Conservation (phyloP, 805 yeast species). For the Candida quercuum region DNA sequence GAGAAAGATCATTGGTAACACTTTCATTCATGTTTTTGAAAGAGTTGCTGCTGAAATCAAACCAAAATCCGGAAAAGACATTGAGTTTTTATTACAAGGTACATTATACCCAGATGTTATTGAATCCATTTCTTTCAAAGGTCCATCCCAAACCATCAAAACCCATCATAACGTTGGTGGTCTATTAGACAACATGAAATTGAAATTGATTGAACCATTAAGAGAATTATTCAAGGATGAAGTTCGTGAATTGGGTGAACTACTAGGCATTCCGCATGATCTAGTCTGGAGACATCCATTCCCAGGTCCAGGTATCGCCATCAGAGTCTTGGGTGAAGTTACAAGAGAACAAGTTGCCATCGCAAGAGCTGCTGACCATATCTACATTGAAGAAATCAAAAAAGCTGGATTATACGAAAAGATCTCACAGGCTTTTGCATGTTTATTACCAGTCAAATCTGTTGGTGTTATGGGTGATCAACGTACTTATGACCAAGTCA, state of each 20-base stretch:
- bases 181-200: conserved; percentile 93
- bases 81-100: conserved; percentile 93
- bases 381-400: conserved; percentile 93
- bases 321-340: conserved; percentile 96
- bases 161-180: conserved; percentile 99
- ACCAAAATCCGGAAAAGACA: conserved; percentile 84
- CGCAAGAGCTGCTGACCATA: conserved; percentile 95
- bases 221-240: conserved; percentile 99
- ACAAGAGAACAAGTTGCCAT: conserved; percentile 89
- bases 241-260: conserved; percentile 93
- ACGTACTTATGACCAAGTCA: conserved; percentile 98
- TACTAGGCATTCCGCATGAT: conserved; percentile 93
- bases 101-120: conserved; percentile 98
- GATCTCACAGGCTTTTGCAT: conserved; percentile 97
- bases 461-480: conserved; percentile 99
- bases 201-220: conserved; percentile 96
- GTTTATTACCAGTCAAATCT: conserved; percentile 92
- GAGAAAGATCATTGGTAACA: conserved; percentile 97
- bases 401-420: conserved; percentile 87
- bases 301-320: conserved; percentile 99
- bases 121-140: conserved; percentile 97
- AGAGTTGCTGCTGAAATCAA: conserved; percentile 89
- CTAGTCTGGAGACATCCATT: conserved; percentile 99
- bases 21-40: conserved; percentile 95
- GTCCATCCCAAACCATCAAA: conserved; percentile 98